phyloP scores from a whole-genome alignment of 208 protist species.

The Trypanosoma cruzi region DNA sequence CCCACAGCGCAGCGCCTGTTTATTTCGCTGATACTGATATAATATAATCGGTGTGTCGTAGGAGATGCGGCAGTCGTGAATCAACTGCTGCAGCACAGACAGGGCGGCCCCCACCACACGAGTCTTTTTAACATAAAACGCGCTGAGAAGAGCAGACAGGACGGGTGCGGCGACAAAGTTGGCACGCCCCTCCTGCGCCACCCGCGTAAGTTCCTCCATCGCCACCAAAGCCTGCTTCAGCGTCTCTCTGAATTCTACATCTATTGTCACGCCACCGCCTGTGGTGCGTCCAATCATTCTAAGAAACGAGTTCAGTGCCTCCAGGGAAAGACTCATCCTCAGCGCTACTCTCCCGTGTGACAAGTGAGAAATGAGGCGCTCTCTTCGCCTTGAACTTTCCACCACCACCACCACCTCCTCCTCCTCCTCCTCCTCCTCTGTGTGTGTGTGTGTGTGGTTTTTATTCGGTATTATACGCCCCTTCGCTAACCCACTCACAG shows the following conservation, averaged over 20 bases:
- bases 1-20: conserved; percentile 26
- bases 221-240: conserved; percentile 29
- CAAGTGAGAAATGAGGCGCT: too few relatives aligned
- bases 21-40: conserved; percentile 30
- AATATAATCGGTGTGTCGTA: conserved; percentile 35
- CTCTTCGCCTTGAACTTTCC: background rate
- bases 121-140: conserved; percentile 52
- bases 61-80: conserved; percentile 31
- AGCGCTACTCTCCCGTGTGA: background rate
- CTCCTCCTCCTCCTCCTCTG: background rate
- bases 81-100: conserved; percentile 42
- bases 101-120: conserved; percentile 47
- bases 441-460: background rate
- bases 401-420: background rate
- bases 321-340: conserved; percentile 1
- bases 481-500: background rate
- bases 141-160: conserved; percentile 52
- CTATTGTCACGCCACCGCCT: conserved; percentile 18
- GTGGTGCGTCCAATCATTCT: conserved; percentile 30
- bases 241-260: conserved; percentile 39
- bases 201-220: conserved; percentile 13
- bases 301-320: conserved; percentile 15
- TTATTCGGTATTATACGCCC: background rate
- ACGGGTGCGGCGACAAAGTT: conserved; percentile 19
- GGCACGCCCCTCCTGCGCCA: background rate